A percentile compares a stretch with the other conserved stretches of the same genome.
phyloP scores from a whole-genome alignment of 345 rosid species.

The Ceriops decandra region DNA sequence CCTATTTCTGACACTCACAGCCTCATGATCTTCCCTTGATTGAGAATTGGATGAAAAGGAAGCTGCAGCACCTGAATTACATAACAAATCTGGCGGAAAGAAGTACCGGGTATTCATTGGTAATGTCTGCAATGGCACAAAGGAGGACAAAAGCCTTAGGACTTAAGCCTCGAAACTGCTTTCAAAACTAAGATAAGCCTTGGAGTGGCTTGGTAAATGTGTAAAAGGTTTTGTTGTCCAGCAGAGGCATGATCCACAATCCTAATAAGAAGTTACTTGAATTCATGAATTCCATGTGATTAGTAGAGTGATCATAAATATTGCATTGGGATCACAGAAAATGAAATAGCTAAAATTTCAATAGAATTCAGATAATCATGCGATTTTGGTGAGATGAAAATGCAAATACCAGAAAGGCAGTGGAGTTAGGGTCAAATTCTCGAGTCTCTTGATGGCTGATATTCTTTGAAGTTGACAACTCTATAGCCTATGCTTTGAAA shows the following conservation, averaged over 20 bases:
- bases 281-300: conserved; percentile 20
- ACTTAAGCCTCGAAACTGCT: neutral
- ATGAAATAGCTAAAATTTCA: neutral
- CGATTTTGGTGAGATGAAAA: conserved; percentile 36
- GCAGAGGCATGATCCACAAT: conserved; percentile 6
- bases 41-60: conserved; percentile 47
- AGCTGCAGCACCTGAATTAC: conserved; percentile 36
- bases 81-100: conserved; percentile 43
- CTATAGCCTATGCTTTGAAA: neutral
- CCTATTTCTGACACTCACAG: conserved; percentile 39
- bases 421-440: conserved; percentile 7
- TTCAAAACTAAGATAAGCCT: too few species aligned
- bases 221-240: neutral
- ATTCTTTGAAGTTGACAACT: neutral
- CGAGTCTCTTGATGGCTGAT: neutral
- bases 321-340: conserved; percentile 7
- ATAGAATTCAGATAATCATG: conserved; percentile 26
- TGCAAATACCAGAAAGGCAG: conserved; percentile 32
- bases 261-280: neutral
- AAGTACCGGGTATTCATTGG: conserved; percentile 60
- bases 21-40: conserved; percentile 26
- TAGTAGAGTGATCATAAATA: conserved; percentile 9
- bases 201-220: neutral
- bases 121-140: conserved; percentile 29
- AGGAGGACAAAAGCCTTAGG: conserved; percentile 29